Conservation (phyloP, 257 asterid genomes). For the Misopates orontium region DNA sequence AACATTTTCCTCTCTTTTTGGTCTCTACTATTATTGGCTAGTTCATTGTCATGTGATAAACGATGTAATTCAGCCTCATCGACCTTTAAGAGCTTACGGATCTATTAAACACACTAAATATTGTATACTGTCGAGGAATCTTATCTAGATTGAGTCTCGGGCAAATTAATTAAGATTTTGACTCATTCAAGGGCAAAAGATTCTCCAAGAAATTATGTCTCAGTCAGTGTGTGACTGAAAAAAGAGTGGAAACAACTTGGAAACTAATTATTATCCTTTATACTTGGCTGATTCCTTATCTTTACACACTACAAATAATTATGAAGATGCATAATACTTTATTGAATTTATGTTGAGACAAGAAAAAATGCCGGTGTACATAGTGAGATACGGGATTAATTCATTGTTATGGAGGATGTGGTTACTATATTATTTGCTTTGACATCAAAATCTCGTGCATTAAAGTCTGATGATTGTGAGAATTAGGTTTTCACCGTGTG, state of each 20-base stretch:
- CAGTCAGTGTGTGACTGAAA: too few relatives aligned
- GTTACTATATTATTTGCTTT: conserved; percentile 2
- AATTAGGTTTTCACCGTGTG: conserved; percentile 3
- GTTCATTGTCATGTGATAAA: too few relatives aligned
- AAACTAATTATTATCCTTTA: too few relatives aligned
- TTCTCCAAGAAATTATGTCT: background rate
- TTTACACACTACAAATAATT: background rate
- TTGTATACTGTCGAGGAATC: too few relatives aligned
- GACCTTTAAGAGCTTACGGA: too few relatives aligned
- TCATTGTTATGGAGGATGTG: conserved; percentile 19
- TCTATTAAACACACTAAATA: too few relatives aligned
- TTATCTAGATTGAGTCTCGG: background rate
- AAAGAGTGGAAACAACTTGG: background rate
- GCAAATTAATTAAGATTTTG: background rate
- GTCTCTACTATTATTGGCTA: too few relatives aligned
- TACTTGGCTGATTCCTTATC: conserved; percentile 12
- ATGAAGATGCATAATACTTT: conserved; percentile 11
- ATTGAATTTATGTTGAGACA: background rate
- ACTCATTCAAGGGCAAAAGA: too few relatives aligned
- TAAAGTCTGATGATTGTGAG: conserved; percentile 30
- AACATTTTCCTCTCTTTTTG: too few relatives aligned
- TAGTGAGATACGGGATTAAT: background rate
- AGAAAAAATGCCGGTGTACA: background rate
- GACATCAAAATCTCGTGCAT: conserved; percentile 43
- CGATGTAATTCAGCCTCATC: too few relatives aligned